Evolutionary conservation across 352 stramenopile species (phyloP).

Genomic region (Globisporangium camurandrum): DNA sequence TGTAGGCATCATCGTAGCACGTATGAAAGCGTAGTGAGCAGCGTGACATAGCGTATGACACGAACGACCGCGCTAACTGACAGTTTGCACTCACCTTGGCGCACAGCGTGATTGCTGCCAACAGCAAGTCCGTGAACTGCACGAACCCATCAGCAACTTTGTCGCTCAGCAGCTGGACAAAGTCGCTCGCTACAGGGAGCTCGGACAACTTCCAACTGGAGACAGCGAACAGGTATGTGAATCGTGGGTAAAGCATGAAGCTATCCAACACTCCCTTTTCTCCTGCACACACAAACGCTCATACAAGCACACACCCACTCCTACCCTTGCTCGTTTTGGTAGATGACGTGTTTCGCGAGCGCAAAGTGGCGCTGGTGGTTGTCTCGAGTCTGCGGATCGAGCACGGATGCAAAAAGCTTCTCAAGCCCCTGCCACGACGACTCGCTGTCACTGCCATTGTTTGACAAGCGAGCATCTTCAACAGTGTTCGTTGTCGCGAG

Average conservation of each 20-base stretch:
- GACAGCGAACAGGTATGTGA: neutral
- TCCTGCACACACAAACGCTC: neutral
- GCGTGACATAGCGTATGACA: too few relatives aligned
- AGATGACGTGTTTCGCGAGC: conserved; percentile 70
- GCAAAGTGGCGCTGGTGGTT: conserved; percentile 65
- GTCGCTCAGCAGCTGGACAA: conserved; percentile 44
- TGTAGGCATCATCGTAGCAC: neutral
- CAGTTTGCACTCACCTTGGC: conserved; percentile 24
- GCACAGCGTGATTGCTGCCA: conserved; percentile 31
- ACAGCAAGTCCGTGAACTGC: conserved; percentile 35
- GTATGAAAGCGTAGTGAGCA: too few relatives aligned
- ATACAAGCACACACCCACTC: neutral
- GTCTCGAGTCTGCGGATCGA: conserved; percentile 53
- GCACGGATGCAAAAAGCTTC: conserved; percentile 57
- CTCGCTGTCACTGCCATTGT: conserved; percentile 1
- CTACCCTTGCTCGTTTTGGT: conserved; percentile 67
- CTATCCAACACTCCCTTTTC: too few relatives aligned
- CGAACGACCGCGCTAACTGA: too few relatives aligned
- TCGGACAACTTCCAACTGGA: conserved; percentile 64
- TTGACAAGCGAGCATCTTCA: neutral
- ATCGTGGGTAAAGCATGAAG: too few relatives aligned
- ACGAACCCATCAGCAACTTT: conserved; percentile 39
- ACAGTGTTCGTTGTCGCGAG: too few relatives aligned
- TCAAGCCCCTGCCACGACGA: conserved; percentile 36
- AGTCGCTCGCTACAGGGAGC: conserved; percentile 48